phyloP scores from a whole-genome alignment of 768 basidiomycete genomes.

The Trametes elegans region DNA sequence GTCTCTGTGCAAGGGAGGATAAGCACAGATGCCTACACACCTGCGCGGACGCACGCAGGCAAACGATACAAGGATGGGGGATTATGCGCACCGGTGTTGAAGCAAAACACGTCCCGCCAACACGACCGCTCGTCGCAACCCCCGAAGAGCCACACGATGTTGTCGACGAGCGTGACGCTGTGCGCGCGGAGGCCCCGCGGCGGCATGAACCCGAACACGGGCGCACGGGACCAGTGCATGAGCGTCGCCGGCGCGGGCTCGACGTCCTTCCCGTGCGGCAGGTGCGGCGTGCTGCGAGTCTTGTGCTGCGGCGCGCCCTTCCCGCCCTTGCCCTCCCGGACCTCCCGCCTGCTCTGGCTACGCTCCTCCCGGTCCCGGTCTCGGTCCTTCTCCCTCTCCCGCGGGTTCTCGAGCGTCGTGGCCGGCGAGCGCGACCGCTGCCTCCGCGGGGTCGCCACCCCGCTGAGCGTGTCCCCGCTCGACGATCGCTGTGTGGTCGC shows the following conservation, averaged over 20 bases:
- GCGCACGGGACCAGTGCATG: slow-evolving; percentile 87
- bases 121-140: slow-evolving; percentile 82
- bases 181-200: slow-evolving; percentile 75
- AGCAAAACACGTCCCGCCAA: slow-evolving; percentile 76
- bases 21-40: no score
- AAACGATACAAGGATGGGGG: neutral
- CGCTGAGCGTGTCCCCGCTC: slow-evolving; percentile 16
- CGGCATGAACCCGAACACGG: slow-evolving; percentile 70
- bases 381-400: slow-evolving; percentile 13
- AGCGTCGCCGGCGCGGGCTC: slow-evolving; percentile 63
- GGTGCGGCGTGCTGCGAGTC: slow-evolving; percentile 49
- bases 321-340: slow-evolving; percentile 8
- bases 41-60: no score
- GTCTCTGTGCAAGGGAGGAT: slow-evolving; percentile 54
- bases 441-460: slow-evolving; percentile 7
- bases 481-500: slow-evolving; percentile 10
- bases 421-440: slow-evolving; percentile 18
- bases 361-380: no score
- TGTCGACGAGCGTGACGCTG: slow-evolving; percentile 80
- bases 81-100: slow-evolving; percentile 69
- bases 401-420: slow-evolving; percentile 11
- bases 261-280: slow-evolving; percentile 61
- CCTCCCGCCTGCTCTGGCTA: slow-evolving; percentile 14
- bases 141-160: slow-evolving; percentile 83
- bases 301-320: slow-evolving; percentile 30